Evolutionary conservation across 1,284 basidiomycete genomes (phyloP).

Genomic region (Malassezia globosa): DNA sequence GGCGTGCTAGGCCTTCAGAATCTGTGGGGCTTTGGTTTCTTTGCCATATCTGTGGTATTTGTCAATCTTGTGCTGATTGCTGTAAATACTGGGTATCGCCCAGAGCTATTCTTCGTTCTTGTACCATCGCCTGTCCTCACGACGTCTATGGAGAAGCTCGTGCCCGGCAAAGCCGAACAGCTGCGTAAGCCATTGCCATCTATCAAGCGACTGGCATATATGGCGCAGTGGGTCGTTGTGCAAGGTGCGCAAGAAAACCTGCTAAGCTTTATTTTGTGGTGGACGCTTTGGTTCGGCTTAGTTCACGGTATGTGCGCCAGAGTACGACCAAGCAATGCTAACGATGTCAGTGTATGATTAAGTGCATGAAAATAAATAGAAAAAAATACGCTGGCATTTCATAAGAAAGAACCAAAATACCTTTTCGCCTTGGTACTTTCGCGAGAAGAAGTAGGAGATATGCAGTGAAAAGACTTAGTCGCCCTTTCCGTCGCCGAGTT

Average conservation of each 20-base stretch:
- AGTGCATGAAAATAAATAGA: not conserved
- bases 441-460: too few relatives aligned
- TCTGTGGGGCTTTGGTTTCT: constrained; percentile 38
- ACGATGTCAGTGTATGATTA: constrained; percentile 14
- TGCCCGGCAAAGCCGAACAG: constrained; percentile 8
- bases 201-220: not conserved
- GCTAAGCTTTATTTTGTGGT: constrained; percentile 42
- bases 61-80: constrained; percentile 27
- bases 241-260: constrained; percentile 31
- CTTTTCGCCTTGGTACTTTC: too few relatives aligned
- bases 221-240: constrained; percentile 15
- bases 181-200: constrained; percentile 6
- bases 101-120: constrained; percentile 23
- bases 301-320: constrained; percentile 34
- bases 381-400: too few relatives aligned
- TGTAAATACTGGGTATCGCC: constrained; percentile 22
- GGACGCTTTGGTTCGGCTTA: constrained; percentile 43
- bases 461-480: too few relatives aligned
- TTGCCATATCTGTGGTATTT: constrained; percentile 25
- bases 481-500: not conserved
- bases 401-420: too few relatives aligned
- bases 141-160: constrained; percentile 5
- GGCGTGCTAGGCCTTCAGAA: constrained; percentile 43
- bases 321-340: too few relatives aligned
- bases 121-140: constrained; percentile 16